Percentiles rank a stretch among this genome's conserved stretches.
phyloP scores from a whole-genome alignment of 1,139 yeast genomes.

The Suhomyces choctaworum region DNA sequence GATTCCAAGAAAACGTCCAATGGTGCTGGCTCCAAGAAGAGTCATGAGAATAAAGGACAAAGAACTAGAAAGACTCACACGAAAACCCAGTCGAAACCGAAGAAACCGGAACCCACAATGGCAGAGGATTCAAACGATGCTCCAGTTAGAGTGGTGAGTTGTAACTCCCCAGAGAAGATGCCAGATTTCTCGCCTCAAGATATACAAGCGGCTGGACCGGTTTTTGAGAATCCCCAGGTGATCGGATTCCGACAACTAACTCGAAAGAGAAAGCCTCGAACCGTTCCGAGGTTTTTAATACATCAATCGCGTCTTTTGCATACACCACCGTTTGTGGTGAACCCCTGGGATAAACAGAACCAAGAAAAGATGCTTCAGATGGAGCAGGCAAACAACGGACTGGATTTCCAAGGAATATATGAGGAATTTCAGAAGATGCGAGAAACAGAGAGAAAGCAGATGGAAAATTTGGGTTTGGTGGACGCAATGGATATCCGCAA shows the following conservation, averaged over 20 bases:
- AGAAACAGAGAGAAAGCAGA: conserved; percentile 70
- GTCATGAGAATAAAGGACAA: conserved; percentile 3
- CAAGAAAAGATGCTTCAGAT: conserved; percentile 40
- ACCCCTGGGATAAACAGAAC: conserved; percentile 44
- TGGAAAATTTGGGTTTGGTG: conserved; percentile 82
- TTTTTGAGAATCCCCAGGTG: conserved; percentile 28
- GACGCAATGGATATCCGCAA: conserved; percentile 86
- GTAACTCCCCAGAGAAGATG: conserved; percentile 22
- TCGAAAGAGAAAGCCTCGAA: conserved; percentile 21
- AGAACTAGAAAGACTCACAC: conserved; percentile 1
- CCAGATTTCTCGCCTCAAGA: conserved; percentile 27
- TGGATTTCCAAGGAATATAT: conserved; percentile 46
- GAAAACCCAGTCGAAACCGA: conserved; percentile 4
- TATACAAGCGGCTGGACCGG: conserved; percentile 28
- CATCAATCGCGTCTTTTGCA: conserved; percentile 39
- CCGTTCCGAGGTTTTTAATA: conserved; percentile 39
- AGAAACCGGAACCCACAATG: conserved; percentile 7
- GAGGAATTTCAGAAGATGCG: conserved; percentile 69
- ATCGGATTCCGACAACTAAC: conserved; percentile 29
- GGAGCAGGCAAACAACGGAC: conserved; percentile 35
- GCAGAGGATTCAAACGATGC: conserved; percentile 19
- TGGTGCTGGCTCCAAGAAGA: conserved; percentile 11
- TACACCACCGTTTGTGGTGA: conserved; percentile 36
- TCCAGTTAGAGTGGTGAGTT: conserved; percentile 24
- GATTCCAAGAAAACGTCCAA: conserved; percentile 22